These are phyloP conservation scores for Asclepias syriaca DNA, from an alignment of 257 asterid species.

Conservation along the genomic window DNA sequence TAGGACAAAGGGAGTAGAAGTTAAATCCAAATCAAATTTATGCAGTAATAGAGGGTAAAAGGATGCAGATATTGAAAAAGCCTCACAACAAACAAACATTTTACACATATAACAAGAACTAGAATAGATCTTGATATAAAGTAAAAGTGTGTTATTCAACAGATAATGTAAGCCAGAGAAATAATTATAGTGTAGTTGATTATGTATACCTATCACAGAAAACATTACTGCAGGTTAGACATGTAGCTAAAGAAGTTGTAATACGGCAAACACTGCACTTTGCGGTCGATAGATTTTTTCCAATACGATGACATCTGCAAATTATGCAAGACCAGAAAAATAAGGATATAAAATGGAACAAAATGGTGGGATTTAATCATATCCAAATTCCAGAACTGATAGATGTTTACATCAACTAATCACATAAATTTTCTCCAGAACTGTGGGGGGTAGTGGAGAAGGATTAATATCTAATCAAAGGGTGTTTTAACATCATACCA, in stretches of 20 bases:
- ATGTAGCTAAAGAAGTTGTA: conserved; percentile 59
- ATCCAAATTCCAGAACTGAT: background rate
- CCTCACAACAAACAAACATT: background rate
- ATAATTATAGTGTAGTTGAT: background rate
- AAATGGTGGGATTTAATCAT: background rate
- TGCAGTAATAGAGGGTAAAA: background rate
- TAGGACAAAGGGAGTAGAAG: background rate
- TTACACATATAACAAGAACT: background rate
- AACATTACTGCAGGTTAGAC: conserved; percentile 59
- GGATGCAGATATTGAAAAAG: background rate
- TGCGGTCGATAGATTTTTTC: conserved; percentile 44
- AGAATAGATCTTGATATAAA: background rate
- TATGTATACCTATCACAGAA: conserved; percentile 69
- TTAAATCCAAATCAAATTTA: background rate
- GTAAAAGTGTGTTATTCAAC: background rate
- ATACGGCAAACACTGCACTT: conserved; percentile 67
- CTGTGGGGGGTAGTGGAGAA: background rate
- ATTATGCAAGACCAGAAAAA: conserved; percentile 10
- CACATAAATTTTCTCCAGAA: background rate
- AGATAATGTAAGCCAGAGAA: conserved; percentile 2
- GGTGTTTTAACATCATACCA: background rate
- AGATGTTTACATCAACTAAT: background rate
- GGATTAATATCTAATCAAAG: background rate
- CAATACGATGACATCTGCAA: conserved; percentile 65
- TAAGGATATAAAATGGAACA: background rate